Evolutionary conservation across 495 filamentous ascomycete species (phyloP).

Genomic region (Tricharina praecox): DNA sequence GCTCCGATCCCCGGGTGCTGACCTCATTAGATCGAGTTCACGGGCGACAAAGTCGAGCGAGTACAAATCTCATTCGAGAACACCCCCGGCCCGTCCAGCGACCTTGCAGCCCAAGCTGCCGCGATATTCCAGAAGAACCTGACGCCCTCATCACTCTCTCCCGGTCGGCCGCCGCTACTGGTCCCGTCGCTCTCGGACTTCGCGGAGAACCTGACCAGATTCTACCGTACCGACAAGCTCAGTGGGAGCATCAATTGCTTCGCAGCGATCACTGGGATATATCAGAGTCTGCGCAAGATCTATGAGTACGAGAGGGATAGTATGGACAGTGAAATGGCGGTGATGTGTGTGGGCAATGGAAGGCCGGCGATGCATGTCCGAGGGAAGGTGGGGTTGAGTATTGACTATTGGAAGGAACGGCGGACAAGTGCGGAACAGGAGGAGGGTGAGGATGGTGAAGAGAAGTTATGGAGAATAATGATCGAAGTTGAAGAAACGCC

Average conservation of each 20-base stretch:
- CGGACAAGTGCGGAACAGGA: constrained; percentile 29
- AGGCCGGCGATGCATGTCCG: constrained; percentile 61
- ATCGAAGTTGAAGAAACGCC: constrained; percentile 42
- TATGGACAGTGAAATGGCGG: constrained; percentile 35
- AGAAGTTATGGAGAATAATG: constrained; percentile 40
- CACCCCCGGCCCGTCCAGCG: constrained; percentile 18
- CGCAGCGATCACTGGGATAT: constrained; percentile 70
- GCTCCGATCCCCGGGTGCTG: too few relatives aligned
- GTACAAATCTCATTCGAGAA: constrained; percentile 25
- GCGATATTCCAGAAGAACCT: constrained; percentile 40
- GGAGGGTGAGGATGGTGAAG: constrained; percentile 21
- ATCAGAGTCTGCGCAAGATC: constrained; percentile 44
- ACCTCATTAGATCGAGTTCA: constrained; percentile 26
- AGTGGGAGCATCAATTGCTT: constrained; percentile 69
- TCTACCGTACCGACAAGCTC: constrained; percentile 63
- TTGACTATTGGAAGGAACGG: constrained; percentile 75
- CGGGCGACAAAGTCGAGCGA: constrained; percentile 18
- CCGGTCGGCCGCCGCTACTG: constrained; percentile 35
- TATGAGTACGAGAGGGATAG: constrained; percentile 50
- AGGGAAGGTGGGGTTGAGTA: constrained; percentile 50
- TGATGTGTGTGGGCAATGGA: constrained; percentile 52
- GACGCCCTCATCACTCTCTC: constrained; percentile 17
- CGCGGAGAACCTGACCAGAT: constrained; percentile 59
- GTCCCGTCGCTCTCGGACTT: constrained; percentile 49
- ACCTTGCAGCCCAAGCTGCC: constrained; percentile 20